phyloP scores from a whole-genome alignment of 805 yeast species.

The Kregervanrija delftensis region DNA sequence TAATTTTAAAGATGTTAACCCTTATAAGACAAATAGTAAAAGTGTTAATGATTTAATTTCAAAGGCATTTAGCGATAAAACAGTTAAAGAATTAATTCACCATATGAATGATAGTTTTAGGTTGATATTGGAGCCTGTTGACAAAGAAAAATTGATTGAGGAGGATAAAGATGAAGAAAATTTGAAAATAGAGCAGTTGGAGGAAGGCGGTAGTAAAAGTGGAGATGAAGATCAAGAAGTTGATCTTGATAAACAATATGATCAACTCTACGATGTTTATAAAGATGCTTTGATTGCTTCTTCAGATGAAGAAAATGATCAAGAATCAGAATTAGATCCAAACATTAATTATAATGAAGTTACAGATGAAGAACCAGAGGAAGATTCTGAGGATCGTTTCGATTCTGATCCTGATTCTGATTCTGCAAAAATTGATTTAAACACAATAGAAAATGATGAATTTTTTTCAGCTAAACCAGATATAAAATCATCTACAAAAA shows the following conservation, averaged over 20 bases:
- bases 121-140: slow-evolving; percentile 22
- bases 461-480: slow-evolving; percentile 28
- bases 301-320: slow-evolving; percentile 36
- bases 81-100: slow-evolving; percentile 27
- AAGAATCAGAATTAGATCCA: slow-evolving; percentile 24
- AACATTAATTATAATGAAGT: slow-evolving; percentile 47
- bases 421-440: slow-evolving; percentile 35
- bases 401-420: slow-evolving; percentile 6
- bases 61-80: slow-evolving; percentile 37
- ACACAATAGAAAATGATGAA: slow-evolving; percentile 30
- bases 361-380: slow-evolving; percentile 60
- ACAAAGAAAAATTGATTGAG: slow-evolving; percentile 12
- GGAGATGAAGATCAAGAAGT: slow-evolving; percentile 18
- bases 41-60: slow-evolving; percentile 41
- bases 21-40: slow-evolving; percentile 35
- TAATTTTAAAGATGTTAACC: slow-evolving; percentile 27
- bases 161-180: slow-evolving; percentile 11
- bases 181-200: too few relatives aligned
- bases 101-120: slow-evolving; percentile 21
- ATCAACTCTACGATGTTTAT: slow-evolving; percentile 18
- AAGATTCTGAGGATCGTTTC: slow-evolving; percentile 7
- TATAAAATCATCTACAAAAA: slow-evolving; percentile 21
- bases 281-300: slow-evolving; percentile 34
- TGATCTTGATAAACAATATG: slow-evolving; percentile 14
- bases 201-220: slow-evolving; percentile 8